Evolutionary conservation across 108 stramenopile genomes (phyloP).

Genomic region (Ochromonas danica): DNA sequence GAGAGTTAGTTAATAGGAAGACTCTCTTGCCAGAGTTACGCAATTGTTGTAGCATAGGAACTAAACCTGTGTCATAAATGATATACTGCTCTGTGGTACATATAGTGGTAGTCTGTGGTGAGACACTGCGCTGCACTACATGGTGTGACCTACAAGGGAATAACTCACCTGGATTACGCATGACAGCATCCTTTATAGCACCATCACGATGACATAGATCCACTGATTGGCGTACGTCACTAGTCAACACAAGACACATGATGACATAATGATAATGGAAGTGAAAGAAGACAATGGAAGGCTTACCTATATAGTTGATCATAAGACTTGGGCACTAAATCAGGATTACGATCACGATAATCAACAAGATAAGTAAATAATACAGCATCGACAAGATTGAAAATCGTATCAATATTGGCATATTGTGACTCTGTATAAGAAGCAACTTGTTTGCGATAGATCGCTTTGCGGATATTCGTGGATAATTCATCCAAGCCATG

Average conservation of each 20-base stretch:
- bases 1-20: conserved; percentile 87
- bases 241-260: neutral
- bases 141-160: too few relatives aligned
- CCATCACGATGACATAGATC: conserved; percentile 94
- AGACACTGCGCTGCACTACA: neutral
- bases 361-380: conserved; percentile 81
- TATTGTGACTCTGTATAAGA: neutral
- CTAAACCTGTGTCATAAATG: conserved; percentile 73
- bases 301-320: neutral
- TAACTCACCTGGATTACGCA: neutral
- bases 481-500: conserved; percentile 59
- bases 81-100: conserved; percentile 67
- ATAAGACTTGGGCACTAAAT: neutral
- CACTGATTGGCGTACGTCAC: conserved; percentile 77
- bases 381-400: conserved; percentile 57
- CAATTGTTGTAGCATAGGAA: conserved; percentile 78
- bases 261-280: neutral
- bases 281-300: neutral
- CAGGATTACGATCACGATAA: neutral
- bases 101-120: neutral
- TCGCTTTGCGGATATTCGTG: conserved; percentile 40
- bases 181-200: conserved; percentile 80
- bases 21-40: conserved; percentile 68
- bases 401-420: neutral
- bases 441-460: conserved; percentile 31